Evolutionary conservation across 495 filamentous ascomycete genomes (phyloP).

Genomic region (Penicillium coprophilum): DNA sequence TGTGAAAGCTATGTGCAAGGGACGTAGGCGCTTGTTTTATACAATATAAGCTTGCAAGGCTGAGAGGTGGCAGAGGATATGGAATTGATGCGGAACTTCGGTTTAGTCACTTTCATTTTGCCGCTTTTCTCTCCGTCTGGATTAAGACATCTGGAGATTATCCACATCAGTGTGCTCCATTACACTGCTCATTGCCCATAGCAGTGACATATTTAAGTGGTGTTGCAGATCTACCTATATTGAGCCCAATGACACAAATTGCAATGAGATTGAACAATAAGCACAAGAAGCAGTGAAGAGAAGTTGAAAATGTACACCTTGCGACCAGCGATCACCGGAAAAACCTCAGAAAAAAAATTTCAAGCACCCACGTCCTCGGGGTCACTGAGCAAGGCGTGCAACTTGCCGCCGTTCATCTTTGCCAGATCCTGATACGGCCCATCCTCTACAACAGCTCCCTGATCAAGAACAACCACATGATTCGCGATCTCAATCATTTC

Average conservation of each 20-base stretch:
- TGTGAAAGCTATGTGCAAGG: background rate
- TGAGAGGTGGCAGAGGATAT: conserved; percentile 1
- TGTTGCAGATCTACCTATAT: background rate
- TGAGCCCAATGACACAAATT: background rate
- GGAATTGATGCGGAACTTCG: background rate
- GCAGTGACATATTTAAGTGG: background rate
- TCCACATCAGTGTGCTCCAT: background rate
- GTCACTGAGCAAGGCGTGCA: conserved; percentile 37
- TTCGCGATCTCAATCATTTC: conserved; percentile 84
- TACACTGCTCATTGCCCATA: background rate
- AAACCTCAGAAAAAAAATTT: background rate
- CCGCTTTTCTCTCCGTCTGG: background rate
- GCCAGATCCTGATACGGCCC: conserved; percentile 60
- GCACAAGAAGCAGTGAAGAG: background rate
- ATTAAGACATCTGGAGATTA: background rate
- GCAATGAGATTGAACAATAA: background rate
- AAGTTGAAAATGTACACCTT: background rate
- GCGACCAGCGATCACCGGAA: background rate
- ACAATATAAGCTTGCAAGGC: background rate
- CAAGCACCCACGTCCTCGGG: conserved; percentile 14
- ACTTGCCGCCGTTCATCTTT: conserved; percentile 35
- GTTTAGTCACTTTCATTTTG: background rate
- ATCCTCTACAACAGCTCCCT: conserved; percentile 64
- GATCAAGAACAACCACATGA: conserved; percentile 66
- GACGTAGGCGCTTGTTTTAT: background rate